Evolutionary conservation across 1,139 yeast species (phyloP), one percentile per base, ranked within the genome.

Genomic region (Candida sp.): DNA sequence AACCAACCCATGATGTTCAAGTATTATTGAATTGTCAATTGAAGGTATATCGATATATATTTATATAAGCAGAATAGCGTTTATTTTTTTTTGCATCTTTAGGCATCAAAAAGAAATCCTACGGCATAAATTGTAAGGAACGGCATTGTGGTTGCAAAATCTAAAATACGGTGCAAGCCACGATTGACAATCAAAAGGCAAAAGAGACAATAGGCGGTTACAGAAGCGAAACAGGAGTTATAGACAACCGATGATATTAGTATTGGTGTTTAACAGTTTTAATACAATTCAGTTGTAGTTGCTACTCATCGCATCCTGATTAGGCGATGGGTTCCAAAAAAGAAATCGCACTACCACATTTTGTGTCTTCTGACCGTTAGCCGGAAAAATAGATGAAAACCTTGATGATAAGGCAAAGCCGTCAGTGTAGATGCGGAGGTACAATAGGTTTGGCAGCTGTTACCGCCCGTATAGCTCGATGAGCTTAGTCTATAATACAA

Each of bases 21-120:
- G 44, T 44, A 41, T 46, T 23, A 22, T 39, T 8, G 9, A 33
- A n/a, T n/a, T 12, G 15, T 23, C 25, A 21, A 19, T 22, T 12
- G 12, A 11, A 30, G 29, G 9, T 25, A 25, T 25, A 6, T 6
- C 29, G n/a, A 9, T 30, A 30, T 30, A 30, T 30, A 30, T 30
- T 25, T 25, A 25, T 9, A 25, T 6, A 9, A 6, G 9, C 19
- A 9, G 6, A 9, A 30, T 5, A 5, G 5, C 9, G 11, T 9
- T 5, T 30, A 5, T 30, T 30, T 30, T 30, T 30, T 30, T 30
- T 30, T 9, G 19, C 33, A 30, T 30, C 33, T 30, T 30, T 5
- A 5, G 19, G 11, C 33, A n/a, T 30, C 19, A 30, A 30, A 30
- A 30, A 30, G 33, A 9, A 30, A 30, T 30, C 19, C n/a, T n/a